Base-by-base conservation (phyloP, 2,329 filamentous ascomycete genomes). In the Calycina herbarum region DNA sequence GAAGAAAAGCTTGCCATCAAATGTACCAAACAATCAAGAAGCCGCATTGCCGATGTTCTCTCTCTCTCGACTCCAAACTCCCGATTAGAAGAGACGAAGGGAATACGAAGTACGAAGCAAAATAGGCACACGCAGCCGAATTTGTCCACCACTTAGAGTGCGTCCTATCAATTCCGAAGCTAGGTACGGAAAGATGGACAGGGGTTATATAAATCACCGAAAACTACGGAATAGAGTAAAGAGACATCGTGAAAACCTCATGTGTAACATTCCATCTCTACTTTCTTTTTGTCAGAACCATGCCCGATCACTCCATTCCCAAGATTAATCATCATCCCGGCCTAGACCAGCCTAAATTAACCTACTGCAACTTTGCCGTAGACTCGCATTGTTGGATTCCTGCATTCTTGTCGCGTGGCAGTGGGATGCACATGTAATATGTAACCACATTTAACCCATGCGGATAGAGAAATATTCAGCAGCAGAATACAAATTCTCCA, bases 21-120 rank as follows among this genome's bases (percentile, higher is more conserved):
- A 24, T 24, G 45, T 20, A 48, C 45, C 45, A 48, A 48, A 48
- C 8, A 20, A n/a, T 48, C 1, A 7, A 10, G 45, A 48, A 48
- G n/a, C 45, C 45, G 45, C 45, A 48, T 48, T 48, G 45, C 45
- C 45, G 45, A 48, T 48, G 8, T 31, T 20, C 20, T 20, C 20
- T 20, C 17, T 48, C 40, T 48, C 35, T 38, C 8, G n/a, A n/a
- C 6, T 45, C n/a, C 17, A 20, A 17, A 45, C n/a, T 6, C 15
- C 42, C 42, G 17, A 48, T 48, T 48, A n/a, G n/a, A n/a, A 48
- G 42, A 48, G 42, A 48, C 42, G 42, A 48, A 38, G 35, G 35
- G 35, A 38, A 48, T 48, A 48, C 17, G 42, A 48, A 48, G n/a
- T 48, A 48, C 42, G 42, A 48, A 48, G 45, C 45, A 51, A 51